Evolutionary conservation across 768 basidiomycete species (phyloP), one percentile per base, ranked within the genome.

Genomic region (Solioccasus polychromus): DNA sequence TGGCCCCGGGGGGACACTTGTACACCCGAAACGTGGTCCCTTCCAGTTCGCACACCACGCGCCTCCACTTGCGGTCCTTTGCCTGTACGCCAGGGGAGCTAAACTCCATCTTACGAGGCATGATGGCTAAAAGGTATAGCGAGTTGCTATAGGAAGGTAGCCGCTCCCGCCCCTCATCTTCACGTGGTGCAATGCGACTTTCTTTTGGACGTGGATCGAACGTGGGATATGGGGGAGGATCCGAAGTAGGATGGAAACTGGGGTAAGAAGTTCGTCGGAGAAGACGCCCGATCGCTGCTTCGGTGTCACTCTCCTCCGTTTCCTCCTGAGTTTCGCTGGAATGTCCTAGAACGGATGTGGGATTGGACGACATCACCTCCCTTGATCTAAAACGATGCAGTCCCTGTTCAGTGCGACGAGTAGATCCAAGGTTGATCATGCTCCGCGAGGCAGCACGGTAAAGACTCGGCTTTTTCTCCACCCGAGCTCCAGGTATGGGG

Each of bases 91-190:
- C 93, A 0, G 93, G 92, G 10, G 76, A 67, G 4, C 68, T 71
- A 61, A 99, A 98, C 72, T 99, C 96, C 82, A 93, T 79, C 74
- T 99, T 99, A 37, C 89, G 80, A 2, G 87, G 86, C 71, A 99
- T 78, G 43, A 83, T 75, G 3, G 84, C 90, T 28, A 80, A 76
- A 56, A 97, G 79, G 58, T 89, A 83, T 15, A 98, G 78, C 14
- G 73, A 68, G 67, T 96, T 97, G 49, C 77, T 78, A 64, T 99
- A 99, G 5, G 63, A 32, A 0, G 96, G 96, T 1, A 99, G 75
- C 30, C 63, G 64, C 66, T 99, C 95, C 37, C 55, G 68, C 8
- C 91, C 95, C 61, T 95, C 95, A 48, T 94, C 90, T n/a, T 87
- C 86, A 9, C 74, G 71, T 2, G 80, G 78, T 54, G 15, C 48